These are phyloP conservation scores for Mortierella hygrophila DNA, from an alignment of 192 early-diverging fungal genomes.

Conservation along the genomic window DNA sequence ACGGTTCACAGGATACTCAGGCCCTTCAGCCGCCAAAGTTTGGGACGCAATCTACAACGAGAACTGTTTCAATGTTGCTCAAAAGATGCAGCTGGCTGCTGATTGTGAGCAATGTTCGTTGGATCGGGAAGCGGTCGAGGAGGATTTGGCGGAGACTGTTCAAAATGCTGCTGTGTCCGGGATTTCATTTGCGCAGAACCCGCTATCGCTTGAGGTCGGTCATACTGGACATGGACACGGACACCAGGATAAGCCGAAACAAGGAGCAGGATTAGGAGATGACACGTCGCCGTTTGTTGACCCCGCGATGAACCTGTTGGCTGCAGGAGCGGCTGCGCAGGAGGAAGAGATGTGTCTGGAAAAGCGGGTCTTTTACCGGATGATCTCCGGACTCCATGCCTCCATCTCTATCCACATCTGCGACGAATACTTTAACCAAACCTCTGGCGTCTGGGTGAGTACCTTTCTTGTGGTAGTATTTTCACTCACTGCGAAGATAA, in stretches of 20 bases:
- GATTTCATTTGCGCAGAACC: slow-evolving; percentile 20
- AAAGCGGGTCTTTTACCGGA: slow-evolving; percentile 81
- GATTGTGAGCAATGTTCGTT: slow-evolving; percentile 59
- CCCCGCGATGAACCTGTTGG: neutral
- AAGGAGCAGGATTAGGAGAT: neutral
- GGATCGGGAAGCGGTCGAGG: slow-evolving; percentile 52
- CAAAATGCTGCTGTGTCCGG: slow-evolving; percentile 39
- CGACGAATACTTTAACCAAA: slow-evolving; percentile 87
- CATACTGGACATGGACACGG: neutral
- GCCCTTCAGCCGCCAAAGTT: slow-evolving; percentile 86
- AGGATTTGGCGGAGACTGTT: slow-evolving; percentile 59
- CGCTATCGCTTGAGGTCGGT: neutral
- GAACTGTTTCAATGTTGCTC: slow-evolving; percentile 90
- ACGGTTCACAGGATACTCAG: slow-evolving; percentile 95
- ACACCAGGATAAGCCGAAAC: neutral
- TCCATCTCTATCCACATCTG: slow-evolving; percentile 98
- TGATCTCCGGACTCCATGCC: slow-evolving; percentile 87
- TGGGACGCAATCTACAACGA: slow-evolving; percentile 96
- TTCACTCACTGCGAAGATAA: no score
- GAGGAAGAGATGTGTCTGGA: slow-evolving; percentile 77
- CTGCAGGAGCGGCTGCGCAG: slow-evolving; percentile 1
- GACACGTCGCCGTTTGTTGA: neutral
- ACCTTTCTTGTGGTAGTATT: neutral
- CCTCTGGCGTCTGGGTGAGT: slow-evolving; percentile 86
- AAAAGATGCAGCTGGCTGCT: slow-evolving; percentile 64